Conservation (phyloP, 441 rosid genomes). For the Populus hybrid region DNA sequence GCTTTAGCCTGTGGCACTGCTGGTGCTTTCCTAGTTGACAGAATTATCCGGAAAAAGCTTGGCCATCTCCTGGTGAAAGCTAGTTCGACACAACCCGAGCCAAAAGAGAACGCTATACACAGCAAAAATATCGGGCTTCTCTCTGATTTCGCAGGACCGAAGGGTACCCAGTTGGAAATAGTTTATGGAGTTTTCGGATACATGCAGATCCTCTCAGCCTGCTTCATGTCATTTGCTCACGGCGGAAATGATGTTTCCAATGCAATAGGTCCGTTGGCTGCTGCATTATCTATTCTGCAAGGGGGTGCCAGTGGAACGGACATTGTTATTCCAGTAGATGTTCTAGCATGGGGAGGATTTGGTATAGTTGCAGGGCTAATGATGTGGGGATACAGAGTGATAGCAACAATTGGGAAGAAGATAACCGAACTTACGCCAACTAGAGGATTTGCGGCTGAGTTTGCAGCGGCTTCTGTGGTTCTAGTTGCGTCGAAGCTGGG, state of each 20-base stretch:
- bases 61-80: conserved; percentile 81
- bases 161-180: conserved; percentile 83
- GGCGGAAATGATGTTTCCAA: conserved; percentile 98
- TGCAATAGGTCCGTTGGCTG: conserved; percentile 96
- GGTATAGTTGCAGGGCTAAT: conserved; percentile 90
- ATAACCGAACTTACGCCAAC: conserved; percentile 98
- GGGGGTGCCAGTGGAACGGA: conserved; percentile 55
- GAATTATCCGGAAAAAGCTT: conserved; percentile 72
- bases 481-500: conserved; percentile 87
- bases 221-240: conserved; percentile 99
- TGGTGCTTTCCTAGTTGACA: conserved; percentile 72
- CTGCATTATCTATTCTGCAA: conserved; percentile 84
- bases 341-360: conserved; percentile 99
- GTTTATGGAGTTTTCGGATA: conserved; percentile 94
- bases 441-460: conserved; percentile 95
- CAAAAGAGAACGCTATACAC: conserved; percentile 31
- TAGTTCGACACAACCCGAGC: conserved; percentile 37
- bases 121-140: conserved; percentile 66
- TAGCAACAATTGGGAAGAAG: conserved; percentile 96
- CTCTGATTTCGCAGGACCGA: conserved; percentile 90
- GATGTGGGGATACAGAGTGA: conserved; percentile 97
- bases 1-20: conserved; percentile 82
- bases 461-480: conserved; percentile 95
- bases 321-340: conserved; percentile 74
- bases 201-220: conserved; percentile 96